These are phyloP conservation scores for Glebionis coronaria DNA, from an alignment of 129 eudicot species.

Conservation along the genomic window DNA sequence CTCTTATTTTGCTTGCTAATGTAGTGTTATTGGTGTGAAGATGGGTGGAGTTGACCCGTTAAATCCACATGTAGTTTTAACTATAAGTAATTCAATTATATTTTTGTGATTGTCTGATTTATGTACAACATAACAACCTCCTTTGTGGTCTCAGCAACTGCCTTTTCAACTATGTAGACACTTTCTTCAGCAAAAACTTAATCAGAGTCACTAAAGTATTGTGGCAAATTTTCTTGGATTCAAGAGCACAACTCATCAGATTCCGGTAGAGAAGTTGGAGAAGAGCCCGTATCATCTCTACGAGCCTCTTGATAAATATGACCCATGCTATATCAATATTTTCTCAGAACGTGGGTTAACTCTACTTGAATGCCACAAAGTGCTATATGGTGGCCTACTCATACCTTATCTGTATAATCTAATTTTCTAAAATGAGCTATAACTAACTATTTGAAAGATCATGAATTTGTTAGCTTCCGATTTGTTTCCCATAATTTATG, in stretches of 20 bases:
- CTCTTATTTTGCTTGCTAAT: too few relatives aligned
- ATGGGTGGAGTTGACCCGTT: too few relatives aligned
- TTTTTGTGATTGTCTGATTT: constrained; percentile 44
- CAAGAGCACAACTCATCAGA: constrained; percentile 61
- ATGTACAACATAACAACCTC: constrained; percentile 86
- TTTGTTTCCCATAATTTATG: not conserved
- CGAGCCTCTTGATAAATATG: constrained; percentile 61
- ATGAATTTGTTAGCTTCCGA: not conserved
- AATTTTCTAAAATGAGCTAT: not conserved
- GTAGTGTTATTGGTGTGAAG: too few relatives aligned
- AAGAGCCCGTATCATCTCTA: constrained; percentile 82
- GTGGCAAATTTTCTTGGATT: constrained; percentile 87
- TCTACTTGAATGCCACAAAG: constrained; percentile 89
- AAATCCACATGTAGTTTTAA: too few relatives aligned
- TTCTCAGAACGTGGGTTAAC: constrained; percentile 78
- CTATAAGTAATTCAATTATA: too few relatives aligned
- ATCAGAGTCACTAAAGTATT: constrained; percentile 82
- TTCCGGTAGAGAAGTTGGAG: constrained; percentile 44
- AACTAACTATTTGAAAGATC: not conserved
- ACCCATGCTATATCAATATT: constrained; percentile 47
- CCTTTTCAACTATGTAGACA: constrained; percentile 74
- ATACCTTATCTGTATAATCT: constrained; percentile 33
- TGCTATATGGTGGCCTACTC: constrained; percentile 97
- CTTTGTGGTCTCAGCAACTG: constrained; percentile 94
- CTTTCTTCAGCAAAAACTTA: constrained; percentile 87